Evolutionary conservation across 352 stramenopile species (phyloP).

Genomic region (Globisporangium carolinianum): DNA sequence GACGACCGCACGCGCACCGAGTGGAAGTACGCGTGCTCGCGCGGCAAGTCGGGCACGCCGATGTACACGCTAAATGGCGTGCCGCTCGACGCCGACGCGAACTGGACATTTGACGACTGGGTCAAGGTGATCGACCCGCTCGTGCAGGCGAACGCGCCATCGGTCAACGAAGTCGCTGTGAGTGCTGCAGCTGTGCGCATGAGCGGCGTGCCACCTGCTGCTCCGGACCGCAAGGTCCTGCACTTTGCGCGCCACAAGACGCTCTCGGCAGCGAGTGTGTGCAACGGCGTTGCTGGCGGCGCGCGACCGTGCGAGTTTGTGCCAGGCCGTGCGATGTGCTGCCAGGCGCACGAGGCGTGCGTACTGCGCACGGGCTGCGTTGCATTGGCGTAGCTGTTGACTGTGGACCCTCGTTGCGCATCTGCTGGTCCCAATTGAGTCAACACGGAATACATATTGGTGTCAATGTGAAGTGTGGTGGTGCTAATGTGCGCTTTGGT

Average conservation of each 20-base stretch:
- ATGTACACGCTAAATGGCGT: constrained; percentile 80
- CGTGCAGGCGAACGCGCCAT: constrained; percentile 21
- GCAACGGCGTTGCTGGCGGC: constrained; percentile 20
- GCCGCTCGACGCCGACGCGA: constrained; percentile 43
- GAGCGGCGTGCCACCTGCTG: constrained; percentile 28
- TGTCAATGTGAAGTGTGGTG: not conserved
- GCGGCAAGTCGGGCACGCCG: constrained; percentile 64
- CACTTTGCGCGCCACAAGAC: constrained; percentile 33
- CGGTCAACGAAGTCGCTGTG: constrained; percentile 7
- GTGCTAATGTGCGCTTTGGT: not conserved
- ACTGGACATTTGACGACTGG: constrained; percentile 50
- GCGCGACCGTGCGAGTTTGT: constrained; percentile 60
- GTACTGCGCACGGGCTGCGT: constrained; percentile 53
- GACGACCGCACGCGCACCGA: constrained; percentile 49
- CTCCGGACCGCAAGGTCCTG: constrained; percentile 51
- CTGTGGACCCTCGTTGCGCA: too few species aligned
- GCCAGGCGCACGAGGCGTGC: constrained; percentile 56
- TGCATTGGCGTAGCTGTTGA: constrained; percentile 17
- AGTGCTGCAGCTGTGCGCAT: constrained; percentile 14
- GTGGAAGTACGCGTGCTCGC: constrained; percentile 81
- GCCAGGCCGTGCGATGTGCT: constrained; percentile 65
- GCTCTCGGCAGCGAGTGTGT: constrained; percentile 31
- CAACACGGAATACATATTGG: too few species aligned
- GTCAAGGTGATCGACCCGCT: constrained; percentile 40
- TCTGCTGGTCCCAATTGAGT: too few species aligned